These are phyloP conservation scores for Fagopyrum tataricum DNA, from an alignment of 148 eudicot genomes.

Conservation along the genomic window DNA sequence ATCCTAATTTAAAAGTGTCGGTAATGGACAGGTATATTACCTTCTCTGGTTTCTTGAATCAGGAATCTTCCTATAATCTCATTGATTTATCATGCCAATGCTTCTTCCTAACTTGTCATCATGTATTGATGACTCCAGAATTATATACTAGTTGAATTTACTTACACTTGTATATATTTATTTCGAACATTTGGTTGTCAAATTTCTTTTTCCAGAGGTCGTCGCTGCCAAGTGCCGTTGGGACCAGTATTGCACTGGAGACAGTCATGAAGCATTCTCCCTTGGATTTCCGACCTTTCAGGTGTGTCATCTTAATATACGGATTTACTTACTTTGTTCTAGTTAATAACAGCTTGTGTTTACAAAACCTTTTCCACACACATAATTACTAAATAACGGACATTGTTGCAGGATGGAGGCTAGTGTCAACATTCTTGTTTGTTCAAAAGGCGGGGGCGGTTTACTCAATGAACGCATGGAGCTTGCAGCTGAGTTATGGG, in stretches of 20 bases:
- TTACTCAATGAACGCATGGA: conserved; percentile 85
- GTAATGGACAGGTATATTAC: too few relatives aligned
- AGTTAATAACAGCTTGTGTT: background rate
- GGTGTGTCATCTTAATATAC: conserved; percentile 29
- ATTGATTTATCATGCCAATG: background rate
- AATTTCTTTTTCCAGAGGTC: conserved; percentile 52
- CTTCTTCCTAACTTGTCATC: background rate
- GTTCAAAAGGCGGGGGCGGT: conserved; percentile 97
- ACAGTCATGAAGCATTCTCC: conserved; percentile 67
- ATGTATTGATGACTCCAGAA: background rate
- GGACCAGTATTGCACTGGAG: conserved; percentile 84
- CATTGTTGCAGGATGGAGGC: conserved; percentile 40
- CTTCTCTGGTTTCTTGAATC: too few relatives aligned
- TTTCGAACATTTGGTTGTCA: background rate
- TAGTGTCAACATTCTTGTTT: conserved; percentile 49
- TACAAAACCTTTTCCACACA: background rate
- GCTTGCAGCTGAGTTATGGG: conserved; percentile 80
- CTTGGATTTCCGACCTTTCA: conserved; percentile 45
- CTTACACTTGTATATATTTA: background rate
- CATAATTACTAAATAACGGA: background rate
- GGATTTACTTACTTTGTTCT: background rate
- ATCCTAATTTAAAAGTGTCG: too few relatives aligned
- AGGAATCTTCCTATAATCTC: too few relatives aligned
- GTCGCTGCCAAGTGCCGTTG: conserved; percentile 87
- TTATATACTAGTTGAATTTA: background rate